Conservation (phyloP, 116 monocot species). For the Dioscorea cayenensis region DNA sequence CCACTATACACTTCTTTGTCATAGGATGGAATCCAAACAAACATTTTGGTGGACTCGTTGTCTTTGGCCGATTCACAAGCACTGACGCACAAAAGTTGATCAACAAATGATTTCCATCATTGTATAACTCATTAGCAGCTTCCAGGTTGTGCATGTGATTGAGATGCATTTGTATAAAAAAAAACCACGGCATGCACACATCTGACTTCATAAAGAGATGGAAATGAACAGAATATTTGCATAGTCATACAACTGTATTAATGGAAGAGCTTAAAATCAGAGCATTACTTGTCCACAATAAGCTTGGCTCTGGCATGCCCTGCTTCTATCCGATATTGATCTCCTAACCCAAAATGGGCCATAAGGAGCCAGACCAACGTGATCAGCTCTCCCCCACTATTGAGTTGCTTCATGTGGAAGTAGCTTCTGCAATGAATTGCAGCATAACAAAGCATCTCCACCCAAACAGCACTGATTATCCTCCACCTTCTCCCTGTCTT, state of each 20-base stretch:
- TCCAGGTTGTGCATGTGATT: too few relatives aligned
- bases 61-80: too few relatives aligned
- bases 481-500: slow-evolving; percentile 10
- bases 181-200: too few relatives aligned
- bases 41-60: background rate
- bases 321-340: slow-evolving; percentile 1
- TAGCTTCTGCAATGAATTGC: background rate
- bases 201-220: too few relatives aligned
- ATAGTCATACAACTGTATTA: too few relatives aligned
- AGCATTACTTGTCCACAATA: background rate
- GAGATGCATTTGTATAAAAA: too few relatives aligned
- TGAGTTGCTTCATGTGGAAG: slow-evolving; percentile 2
- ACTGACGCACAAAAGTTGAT: too few relatives aligned
- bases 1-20: slow-evolving; percentile 10
- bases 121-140: too few relatives aligned
- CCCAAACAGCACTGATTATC: slow-evolving; percentile 14
- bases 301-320: slow-evolving; percentile 9
- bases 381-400: slow-evolving; percentile 3
- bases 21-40: slow-evolving; percentile 6
- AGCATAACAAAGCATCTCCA: slow-evolving; percentile 17
- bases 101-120: too few relatives aligned
- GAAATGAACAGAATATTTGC: too few relatives aligned
- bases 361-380: slow-evolving; percentile 7
- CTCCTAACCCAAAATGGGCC: slow-evolving; percentile 3
- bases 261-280: background rate